Evolutionary conservation across 495 filamentous ascomycete species (phyloP).

Genomic region (Aspergillus nanangensis): DNA sequence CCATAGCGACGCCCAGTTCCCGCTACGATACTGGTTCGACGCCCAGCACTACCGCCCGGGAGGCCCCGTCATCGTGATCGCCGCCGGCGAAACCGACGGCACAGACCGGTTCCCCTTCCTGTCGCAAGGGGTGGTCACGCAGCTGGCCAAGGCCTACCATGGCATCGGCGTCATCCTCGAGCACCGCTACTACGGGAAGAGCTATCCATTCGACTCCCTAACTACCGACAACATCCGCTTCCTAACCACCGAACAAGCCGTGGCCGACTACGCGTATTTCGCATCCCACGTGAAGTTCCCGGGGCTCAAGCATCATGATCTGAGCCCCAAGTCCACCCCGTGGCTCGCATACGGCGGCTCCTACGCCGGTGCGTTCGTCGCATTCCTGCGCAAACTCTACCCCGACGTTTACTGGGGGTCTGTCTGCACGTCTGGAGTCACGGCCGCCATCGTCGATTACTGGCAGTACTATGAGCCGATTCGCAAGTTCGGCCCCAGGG

Average conservation of each 20-base stretch:
- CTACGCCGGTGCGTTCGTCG: slow-evolving; percentile 69
- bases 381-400: slow-evolving; percentile 64
- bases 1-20: slow-evolving; percentile 55
- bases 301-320: slow-evolving; percentile 56
- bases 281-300: slow-evolving; percentile 60
- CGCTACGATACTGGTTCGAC: slow-evolving; percentile 72
- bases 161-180: slow-evolving; percentile 74
- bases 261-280: slow-evolving; percentile 71
- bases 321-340: slow-evolving; percentile 53
- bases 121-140: slow-evolving; percentile 63
- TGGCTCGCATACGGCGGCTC: slow-evolving; percentile 72
- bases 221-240: slow-evolving; percentile 65
- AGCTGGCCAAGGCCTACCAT: slow-evolving; percentile 57
- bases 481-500: slow-evolving; percentile 48
- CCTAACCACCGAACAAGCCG: slow-evolving; percentile 68
- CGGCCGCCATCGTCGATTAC: slow-evolving; percentile 65
- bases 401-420: slow-evolving; percentile 66
- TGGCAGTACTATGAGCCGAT: slow-evolving; percentile 69
- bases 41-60: slow-evolving; percentile 59
- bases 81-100: slow-evolving; percentile 59
- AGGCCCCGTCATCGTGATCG: slow-evolving; percentile 68
- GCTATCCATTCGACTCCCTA: slow-evolving; percentile 53
- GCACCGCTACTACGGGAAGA: slow-evolving; percentile 69
- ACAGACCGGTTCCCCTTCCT: slow-evolving; percentile 55
- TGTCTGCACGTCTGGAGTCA: slow-evolving; percentile 68